Base-by-base conservation (phyloP, 768 basidiomycete genomes). In the Lenzites betulinus region DNA sequence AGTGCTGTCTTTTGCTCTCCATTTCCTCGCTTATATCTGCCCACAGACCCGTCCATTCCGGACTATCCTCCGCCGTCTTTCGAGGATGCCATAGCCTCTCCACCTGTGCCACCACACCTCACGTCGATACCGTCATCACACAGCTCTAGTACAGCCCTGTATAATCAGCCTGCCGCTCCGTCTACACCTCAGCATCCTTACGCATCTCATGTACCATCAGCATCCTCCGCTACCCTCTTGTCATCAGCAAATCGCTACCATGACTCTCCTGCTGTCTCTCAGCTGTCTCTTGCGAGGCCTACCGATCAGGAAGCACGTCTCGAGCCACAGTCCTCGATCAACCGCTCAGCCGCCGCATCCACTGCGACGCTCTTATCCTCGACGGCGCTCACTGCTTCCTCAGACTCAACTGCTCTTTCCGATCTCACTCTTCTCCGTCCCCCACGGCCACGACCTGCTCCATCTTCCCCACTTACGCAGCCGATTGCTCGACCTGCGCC, bases 21-120 rank as follows among this genome's bases (percentile, higher is more conserved):
- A 4, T 20, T 12, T n/a, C 49, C 51, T 44, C n/a, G 11, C 46
- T 47, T 54, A 42, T 26, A 28, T 36, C 46, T 38, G 25, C 49
- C 54, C 26, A 22, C 50, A 69, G 67, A 67, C 64, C 41, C 60
- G 28, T 47, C 62, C 28, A 74, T 78, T 48, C 83, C 85, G 26
- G 82, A 89, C 68, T 88, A 88, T 67, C 88, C 87, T 7, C 90
- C 90, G 13, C 90, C 90, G 26, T 83, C 88, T 13, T 89, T 90
- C 65, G 84, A 85, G 61, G 90, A 92, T 72, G 87, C 87, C n/a
- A 66, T 75, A 5, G 63, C 69, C 22, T 65, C 72, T 16, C 62
- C 71, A 7, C 50, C 30, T 42, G 44, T 62, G 7, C 61, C 28
- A n/a, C 68, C 50, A 59, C 58, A 39, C 62, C 52, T 63, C 67